Evolutionary conservation across 2,329 filamentous ascomycete species (phyloP).

Genomic region (Claviceps humidiphila): DNA sequence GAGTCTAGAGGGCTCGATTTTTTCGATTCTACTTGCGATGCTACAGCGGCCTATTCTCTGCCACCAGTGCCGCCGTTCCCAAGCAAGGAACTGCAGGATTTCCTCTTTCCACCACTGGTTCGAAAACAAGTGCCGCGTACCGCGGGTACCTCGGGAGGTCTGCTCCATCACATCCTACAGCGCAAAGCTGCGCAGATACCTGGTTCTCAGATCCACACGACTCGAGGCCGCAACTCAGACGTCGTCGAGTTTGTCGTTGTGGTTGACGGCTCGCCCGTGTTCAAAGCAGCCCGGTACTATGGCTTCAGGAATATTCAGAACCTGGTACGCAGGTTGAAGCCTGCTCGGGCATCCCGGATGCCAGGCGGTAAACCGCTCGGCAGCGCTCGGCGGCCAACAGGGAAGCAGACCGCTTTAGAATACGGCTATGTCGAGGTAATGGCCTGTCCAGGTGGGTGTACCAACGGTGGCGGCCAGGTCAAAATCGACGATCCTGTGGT

Average conservation of each 20-base stretch:
- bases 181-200: slow-evolving; percentile 58
- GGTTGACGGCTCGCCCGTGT: slow-evolving; percentile 41
- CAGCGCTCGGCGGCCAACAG: slow-evolving; percentile 38
- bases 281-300: slow-evolving; percentile 83
- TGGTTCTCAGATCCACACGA: slow-evolving; percentile 56
- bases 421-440: slow-evolving; percentile 97
- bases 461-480: slow-evolving; percentile 92
- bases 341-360: slow-evolving; percentile 62
- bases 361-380: slow-evolving; percentile 57
- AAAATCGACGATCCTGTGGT: slow-evolving; percentile 70
- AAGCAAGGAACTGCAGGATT: slow-evolving; percentile 53
- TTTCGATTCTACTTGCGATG: slow-evolving; percentile 37
- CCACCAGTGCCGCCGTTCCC: slow-evolving; percentile 46
- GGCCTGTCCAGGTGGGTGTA: slow-evolving; percentile 98
- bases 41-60: slow-evolving; percentile 27
- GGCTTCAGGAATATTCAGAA: slow-evolving; percentile 98
- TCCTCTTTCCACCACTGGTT: slow-evolving; percentile 53
- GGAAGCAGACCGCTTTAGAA: slow-evolving; percentile 41
- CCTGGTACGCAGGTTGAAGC: slow-evolving; percentile 81
- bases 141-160: slow-evolving; percentile 77
- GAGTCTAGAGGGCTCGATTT: slow-evolving; percentile 69
- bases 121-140: slow-evolving; percentile 32
- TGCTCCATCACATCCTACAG: slow-evolving; percentile 72
- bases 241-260: slow-evolving; percentile 74
- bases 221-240: slow-evolving; percentile 75